Percentiles rank a stretch among this genome's conserved stretches.
phyloP scores from a whole-genome alignment of 257 asterid species.

The Schizonepeta tenuifolia region DNA sequence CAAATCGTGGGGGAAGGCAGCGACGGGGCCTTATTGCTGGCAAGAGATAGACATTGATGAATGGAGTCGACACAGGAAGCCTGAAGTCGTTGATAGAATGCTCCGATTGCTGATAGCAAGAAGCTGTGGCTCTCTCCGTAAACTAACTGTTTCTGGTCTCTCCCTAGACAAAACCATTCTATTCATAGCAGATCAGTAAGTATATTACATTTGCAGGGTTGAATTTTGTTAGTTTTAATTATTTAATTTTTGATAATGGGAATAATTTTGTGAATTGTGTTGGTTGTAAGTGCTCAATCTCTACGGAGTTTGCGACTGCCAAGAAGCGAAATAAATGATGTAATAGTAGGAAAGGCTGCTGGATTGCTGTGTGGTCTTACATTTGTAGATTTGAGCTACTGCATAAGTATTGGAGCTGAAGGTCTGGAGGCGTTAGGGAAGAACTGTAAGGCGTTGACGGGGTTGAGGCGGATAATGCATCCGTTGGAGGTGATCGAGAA shows the following conservation, averaged over 20 bases:
- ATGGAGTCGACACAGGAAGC: slow-evolving; percentile 65
- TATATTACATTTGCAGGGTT: background rate
- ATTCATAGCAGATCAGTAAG: slow-evolving; percentile 77
- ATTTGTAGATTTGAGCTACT: slow-evolving; percentile 75
- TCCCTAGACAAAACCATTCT: slow-evolving; percentile 53
- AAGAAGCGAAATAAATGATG: slow-evolving; percentile 60
- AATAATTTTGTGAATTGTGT: background rate
- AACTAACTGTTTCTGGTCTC: slow-evolving; percentile 66
- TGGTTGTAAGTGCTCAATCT: slow-evolving; percentile 71
- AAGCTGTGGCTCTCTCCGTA: slow-evolving; percentile 71
- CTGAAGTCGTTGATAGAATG: slow-evolving; percentile 62
- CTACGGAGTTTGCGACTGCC: slow-evolving; percentile 61
- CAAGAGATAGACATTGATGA: slow-evolving; percentile 90
- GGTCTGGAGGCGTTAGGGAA: slow-evolving; percentile 72
- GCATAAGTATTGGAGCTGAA: slow-evolving; percentile 68
- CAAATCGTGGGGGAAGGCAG: slow-evolving; percentile 83
- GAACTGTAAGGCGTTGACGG: slow-evolving; percentile 61
- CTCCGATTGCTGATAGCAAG: slow-evolving; percentile 61
- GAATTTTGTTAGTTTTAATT: background rate
- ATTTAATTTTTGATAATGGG: background rate
- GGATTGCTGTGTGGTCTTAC: slow-evolving; percentile 54
- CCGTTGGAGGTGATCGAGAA: slow-evolving; percentile 65
- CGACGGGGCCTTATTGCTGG: slow-evolving; percentile 83
- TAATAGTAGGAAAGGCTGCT: slow-evolving; percentile 48
- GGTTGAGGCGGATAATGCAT: slow-evolving; percentile 72